Conservation (phyloP, 129 eudicot genomes). For the Lonicera japonica region DNA sequence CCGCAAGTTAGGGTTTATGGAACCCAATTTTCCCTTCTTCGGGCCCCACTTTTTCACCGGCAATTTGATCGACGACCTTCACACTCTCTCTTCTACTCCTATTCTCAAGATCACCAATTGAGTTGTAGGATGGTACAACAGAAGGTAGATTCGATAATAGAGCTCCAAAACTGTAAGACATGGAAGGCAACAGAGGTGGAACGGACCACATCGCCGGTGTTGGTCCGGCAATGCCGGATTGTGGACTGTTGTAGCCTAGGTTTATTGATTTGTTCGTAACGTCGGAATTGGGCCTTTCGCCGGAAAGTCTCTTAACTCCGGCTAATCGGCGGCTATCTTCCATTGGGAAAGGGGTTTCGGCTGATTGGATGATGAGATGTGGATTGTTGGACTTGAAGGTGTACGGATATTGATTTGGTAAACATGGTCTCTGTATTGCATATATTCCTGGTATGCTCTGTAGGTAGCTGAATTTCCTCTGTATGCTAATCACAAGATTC, state of each 20-base stretch:
- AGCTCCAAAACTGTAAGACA: conserved; percentile 32
- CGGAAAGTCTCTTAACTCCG: conserved; percentile 31
- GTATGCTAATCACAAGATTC: conserved; percentile 64
- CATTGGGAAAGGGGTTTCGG: not conserved
- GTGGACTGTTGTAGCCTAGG: conserved; percentile 36
- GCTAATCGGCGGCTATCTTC: conserved; percentile 32
- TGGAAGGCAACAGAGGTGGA: conserved; percentile 67
- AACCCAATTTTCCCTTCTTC: conserved; percentile 22
- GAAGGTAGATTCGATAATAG: conserved; percentile 21
- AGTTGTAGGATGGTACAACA: conserved; percentile 5
- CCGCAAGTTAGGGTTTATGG: conserved; percentile 11
- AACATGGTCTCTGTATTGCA: conserved; percentile 50
- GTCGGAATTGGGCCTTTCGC: conserved; percentile 24
- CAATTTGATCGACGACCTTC: conserved; percentile 3
- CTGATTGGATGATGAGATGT: conserved; percentile 5
- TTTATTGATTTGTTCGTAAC: conserved; percentile 32
- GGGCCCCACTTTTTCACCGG: conserved; percentile 19
- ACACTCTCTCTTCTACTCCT: conserved; percentile 8
- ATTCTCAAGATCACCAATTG: too few relatives aligned
- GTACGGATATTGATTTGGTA: conserved; percentile 31
- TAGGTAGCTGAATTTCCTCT: conserved; percentile 64
- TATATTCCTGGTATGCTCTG: conserved; percentile 70
- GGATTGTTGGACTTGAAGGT: conserved; percentile 10
- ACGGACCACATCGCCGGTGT: conserved; percentile 42
- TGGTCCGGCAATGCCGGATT: conserved; percentile 18